Percentiles rank a stretch among this genome's conserved stretches.
These are phyloP conservation scores for Ochetophila trinervis DNA, from an alignment of 306 rosid genomes.

Conservation along the genomic window DNA sequence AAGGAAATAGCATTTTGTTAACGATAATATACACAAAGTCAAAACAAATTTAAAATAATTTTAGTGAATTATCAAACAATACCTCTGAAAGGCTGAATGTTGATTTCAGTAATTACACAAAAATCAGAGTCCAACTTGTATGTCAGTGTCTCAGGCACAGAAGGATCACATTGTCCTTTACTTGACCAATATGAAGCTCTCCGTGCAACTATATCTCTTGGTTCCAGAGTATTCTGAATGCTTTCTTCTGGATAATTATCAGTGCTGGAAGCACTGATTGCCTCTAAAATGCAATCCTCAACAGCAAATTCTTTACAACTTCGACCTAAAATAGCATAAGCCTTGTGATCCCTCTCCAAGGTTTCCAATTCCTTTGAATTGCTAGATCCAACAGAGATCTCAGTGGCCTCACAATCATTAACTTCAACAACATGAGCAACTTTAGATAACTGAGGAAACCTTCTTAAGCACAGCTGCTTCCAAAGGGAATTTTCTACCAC, in stretches of 20 bases:
- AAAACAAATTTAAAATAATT: conserved; percentile 19
- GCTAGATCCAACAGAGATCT: conserved; percentile 54
- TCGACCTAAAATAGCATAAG: conserved; percentile 49
- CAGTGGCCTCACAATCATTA: conserved; percentile 35
- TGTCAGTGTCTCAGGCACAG: conserved; percentile 72
- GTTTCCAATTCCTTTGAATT: conserved; percentile 46
- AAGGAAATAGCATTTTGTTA: conserved; percentile 15
- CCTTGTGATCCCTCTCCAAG: conserved; percentile 61
- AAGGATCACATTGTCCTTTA: conserved; percentile 64
- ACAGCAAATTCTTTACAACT: conserved; percentile 24
- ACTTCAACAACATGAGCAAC: conserved; percentile 51
- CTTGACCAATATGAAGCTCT: conserved; percentile 83
- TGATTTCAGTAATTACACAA: conserved; percentile 61
- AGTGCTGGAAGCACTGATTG: conserved; percentile 85
- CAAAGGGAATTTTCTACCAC: conserved; percentile 63
- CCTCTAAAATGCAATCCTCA: conserved; percentile 46
- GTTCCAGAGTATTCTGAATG: conserved; percentile 62
- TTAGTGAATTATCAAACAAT: conserved; percentile 14
- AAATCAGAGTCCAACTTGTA: conserved; percentile 64
- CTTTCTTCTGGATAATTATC: conserved; percentile 82
- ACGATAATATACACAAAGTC: conserved; percentile 15
- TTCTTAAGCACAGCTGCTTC: conserved; percentile 80
- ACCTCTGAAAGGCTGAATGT: conserved; percentile 81
- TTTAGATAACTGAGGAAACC: conserved; percentile 72
- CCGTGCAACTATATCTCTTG: conserved; percentile 23